phyloP scores from a whole-genome alignment of 2,329 filamentous ascomycete species.

The Orbilia oligospora region DNA sequence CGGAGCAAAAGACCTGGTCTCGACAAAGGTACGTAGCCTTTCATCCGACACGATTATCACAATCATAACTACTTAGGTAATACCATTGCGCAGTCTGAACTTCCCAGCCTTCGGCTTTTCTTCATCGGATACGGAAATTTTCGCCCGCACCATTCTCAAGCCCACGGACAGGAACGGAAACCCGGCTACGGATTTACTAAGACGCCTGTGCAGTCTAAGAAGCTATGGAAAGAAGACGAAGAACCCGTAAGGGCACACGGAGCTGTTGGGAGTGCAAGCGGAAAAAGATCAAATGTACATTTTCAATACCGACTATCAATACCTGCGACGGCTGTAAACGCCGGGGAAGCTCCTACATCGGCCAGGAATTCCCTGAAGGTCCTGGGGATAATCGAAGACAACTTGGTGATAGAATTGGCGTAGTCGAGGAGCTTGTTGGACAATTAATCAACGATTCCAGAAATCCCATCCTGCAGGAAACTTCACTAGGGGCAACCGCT shows the following conservation, averaged over 20 bases:
- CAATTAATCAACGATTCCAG: slow-evolving; percentile 68
- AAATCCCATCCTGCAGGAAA: slow-evolving; percentile 36
- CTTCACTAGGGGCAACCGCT: neutral
- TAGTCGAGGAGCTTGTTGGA: slow-evolving; percentile 70
- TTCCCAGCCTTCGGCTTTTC: no score
- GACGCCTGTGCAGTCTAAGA: slow-evolving; percentile 54
- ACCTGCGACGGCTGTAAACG: slow-evolving; percentile 70
- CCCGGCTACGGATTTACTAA: neutral
- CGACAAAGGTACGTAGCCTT: no score
- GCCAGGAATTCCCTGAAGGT: slow-evolving; percentile 70
- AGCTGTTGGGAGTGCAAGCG: slow-evolving; percentile 75
- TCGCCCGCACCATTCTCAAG: no score
- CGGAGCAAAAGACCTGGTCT: neutral
- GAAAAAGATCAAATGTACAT: slow-evolving; percentile 72
- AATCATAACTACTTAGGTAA: no score
- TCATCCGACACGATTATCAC: no score
- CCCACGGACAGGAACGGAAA: neutral
- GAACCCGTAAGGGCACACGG: slow-evolving; percentile 72
- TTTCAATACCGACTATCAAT: slow-evolving; percentile 66
- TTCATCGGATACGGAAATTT: no score
- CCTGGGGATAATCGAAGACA: slow-evolving; percentile 65
- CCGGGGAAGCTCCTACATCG: slow-evolving; percentile 69
- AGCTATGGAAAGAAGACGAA: slow-evolving; percentile 66
- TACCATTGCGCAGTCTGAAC: no score
- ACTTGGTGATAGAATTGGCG: slow-evolving; percentile 68